Evolutionary conservation across 257 asterid species (phyloP), one percentile per base, ranked within the genome.

Genomic region (Solanum pimpinellifolium): DNA sequence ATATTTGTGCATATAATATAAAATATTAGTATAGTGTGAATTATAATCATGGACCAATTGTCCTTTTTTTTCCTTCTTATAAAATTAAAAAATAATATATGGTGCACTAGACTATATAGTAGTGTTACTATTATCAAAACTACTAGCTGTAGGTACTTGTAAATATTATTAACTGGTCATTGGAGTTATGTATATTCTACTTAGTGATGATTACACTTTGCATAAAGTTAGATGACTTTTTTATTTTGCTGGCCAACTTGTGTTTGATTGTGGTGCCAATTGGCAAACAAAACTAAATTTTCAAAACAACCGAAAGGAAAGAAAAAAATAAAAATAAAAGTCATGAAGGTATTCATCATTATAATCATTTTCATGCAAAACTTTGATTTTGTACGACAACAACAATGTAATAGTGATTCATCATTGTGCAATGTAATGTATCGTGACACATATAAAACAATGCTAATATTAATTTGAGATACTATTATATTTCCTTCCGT

Each of bases 341-440:
- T 80, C 41, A 78, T 14, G n/a, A 72, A 14, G 81, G 41, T 9
- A 78, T 47, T 78, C 84, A 46, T 78, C 66, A 46, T 16, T 46
- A 47, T 80, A 80, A 80, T 80, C 85, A 80, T 16, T 80, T 80
- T 80, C 85, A 80, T 80, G 85, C 85, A 80, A 80, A 80, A 80
- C 85, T 80, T 47, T 80, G 85, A 80, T 80, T 80, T 80, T 80
- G 85, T 80, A 80, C 68, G 85, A 80, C 10, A 80, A 80, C 42
- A 80, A 37, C 18, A 80, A 29, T 80, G 29, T 47, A 16, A 80
- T 80, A 29, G 44, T 31, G 68, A 80, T 29, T 80, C 85, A 80
- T 80, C 44, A 80, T 80, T 29, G 11, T 27, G 12, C 44, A 47
- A 47, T 47, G 29, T 46, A 80, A 80, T 47, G 66, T 47, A 80